Evolutionary conservation across 2,329 filamentous ascomycete genomes (phyloP).

Genomic region (Botrytis fabae): DNA sequence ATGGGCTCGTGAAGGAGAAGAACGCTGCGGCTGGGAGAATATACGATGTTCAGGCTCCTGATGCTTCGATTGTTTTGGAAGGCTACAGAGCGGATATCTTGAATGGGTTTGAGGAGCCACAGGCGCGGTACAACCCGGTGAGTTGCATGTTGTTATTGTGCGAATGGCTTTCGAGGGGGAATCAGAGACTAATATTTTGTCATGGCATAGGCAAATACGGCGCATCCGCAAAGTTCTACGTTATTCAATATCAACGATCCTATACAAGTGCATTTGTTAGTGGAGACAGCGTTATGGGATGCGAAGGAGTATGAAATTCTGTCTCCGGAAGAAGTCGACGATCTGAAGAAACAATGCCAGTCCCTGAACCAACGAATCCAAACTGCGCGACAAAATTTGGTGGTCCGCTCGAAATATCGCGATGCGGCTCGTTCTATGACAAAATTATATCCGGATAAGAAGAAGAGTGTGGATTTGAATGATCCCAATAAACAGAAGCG

Average conservation of each 20-base stretch:
- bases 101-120: conserved; percentile 55
- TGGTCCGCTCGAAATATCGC: conserved; percentile 88
- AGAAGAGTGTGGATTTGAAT: conserved; percentile 49
- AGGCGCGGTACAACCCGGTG: conserved; percentile 59
- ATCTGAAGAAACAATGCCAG: conserved; percentile 82
- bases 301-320: conserved; percentile 83
- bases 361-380: conserved; percentile 75
- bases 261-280: conserved; percentile 86
- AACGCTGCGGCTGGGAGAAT: background rate
- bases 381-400: conserved; percentile 77
- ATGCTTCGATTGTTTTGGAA: conserved; percentile 51
- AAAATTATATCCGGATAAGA: conserved; percentile 67
- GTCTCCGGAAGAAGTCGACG: conserved; percentile 88
- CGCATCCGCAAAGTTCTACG: conserved; percentile 55
- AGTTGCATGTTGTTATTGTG: conserved; percentile 25
- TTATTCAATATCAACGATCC: conserved; percentile 65
- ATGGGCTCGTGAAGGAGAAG: conserved; percentile 13
- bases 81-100: conserved; percentile 59
- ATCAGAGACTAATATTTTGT: conserved; percentile 11
- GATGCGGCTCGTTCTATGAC: conserved; percentile 89
- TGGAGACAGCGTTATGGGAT: conserved; percentile 89
- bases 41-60: conserved; percentile 20
- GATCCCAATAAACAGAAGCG: conserved; percentile 50
- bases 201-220: conserved; percentile 50
- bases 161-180: background rate